Evolutionary conservation across 495 filamentous ascomycete genomes (phyloP).

Genomic region (Gamarada debralockiae): DNA sequence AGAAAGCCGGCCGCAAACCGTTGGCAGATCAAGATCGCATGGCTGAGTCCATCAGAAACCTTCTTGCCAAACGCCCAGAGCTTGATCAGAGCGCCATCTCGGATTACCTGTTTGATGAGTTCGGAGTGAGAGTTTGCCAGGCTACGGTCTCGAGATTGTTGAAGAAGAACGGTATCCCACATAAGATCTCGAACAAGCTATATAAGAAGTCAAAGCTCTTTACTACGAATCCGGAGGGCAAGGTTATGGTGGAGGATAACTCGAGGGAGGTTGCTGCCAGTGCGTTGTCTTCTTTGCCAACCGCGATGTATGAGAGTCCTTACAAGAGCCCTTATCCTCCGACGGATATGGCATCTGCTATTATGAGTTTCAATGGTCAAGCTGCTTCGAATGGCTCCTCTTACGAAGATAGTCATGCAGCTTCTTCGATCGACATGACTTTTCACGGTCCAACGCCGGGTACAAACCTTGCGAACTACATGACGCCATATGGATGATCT

Average conservation of each 20-base stretch:
- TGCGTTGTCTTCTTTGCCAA: background rate
- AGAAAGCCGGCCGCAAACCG: slow-evolving; percentile 3
- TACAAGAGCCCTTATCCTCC: slow-evolving; percentile 9
- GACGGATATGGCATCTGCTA: background rate
- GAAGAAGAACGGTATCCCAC: slow-evolving; percentile 10
- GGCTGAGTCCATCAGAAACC: background rate
- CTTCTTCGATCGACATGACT: background rate
- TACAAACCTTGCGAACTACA: background rate
- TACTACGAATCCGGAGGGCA: background rate
- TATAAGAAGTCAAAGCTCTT: slow-evolving; percentile 9
- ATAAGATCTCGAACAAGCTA: slow-evolving; percentile 11
- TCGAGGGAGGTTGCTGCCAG: background rate
- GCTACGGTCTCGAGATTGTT: slow-evolving; percentile 12
- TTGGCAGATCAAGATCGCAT: slow-evolving; percentile 3
- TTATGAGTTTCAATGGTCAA: background rate
- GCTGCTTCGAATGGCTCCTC: background rate
- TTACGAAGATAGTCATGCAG: background rate
- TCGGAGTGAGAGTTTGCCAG: background rate
- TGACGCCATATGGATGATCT: background rate
- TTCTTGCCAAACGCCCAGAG: slow-evolving; percentile 1
- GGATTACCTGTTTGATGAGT: background rate
- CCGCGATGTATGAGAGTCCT: slow-evolving; percentile 5
- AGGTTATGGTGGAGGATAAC: background rate
- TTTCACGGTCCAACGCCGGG: background rate
- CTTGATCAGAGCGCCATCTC: slow-evolving; percentile 5